phyloP scores from a whole-genome alignment of 2,329 filamentous ascomycete species.

The Alternaria hordeiaustralica region DNA sequence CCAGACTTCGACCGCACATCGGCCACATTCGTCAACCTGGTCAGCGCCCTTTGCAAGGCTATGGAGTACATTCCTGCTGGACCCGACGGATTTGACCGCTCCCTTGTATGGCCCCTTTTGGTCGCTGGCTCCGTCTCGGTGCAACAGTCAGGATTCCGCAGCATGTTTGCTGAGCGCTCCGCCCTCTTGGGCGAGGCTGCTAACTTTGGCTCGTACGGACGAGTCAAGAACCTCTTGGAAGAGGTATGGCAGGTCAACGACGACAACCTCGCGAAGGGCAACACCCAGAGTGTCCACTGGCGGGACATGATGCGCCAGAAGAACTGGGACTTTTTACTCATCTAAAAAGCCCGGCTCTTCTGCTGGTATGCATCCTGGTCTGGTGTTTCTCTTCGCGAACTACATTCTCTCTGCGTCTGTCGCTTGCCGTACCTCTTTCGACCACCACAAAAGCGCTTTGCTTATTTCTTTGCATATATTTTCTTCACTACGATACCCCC shows the following conservation, averaged over 20 bases:
- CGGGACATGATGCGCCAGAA: constrained; percentile 91
- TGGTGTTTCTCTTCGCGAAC: constrained; percentile 29
- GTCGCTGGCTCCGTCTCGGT: constrained; percentile 82
- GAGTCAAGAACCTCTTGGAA: constrained; percentile 76
- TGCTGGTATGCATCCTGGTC: constrained; percentile 49
- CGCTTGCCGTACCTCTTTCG: constrained; percentile 10
- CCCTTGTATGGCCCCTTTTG: constrained; percentile 90
- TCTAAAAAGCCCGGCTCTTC: constrained; percentile 58
- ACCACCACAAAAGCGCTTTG: constrained; percentile 30
- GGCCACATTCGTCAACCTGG: constrained; percentile 74
- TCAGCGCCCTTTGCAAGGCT: constrained; percentile 77
- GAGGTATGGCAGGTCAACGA: constrained; percentile 84
- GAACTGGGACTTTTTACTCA: constrained; percentile 90
- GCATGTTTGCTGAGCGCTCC: constrained; percentile 77
- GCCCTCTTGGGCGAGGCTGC: constrained; percentile 77
- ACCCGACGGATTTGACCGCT: constrained; percentile 83
- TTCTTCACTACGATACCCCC: constrained; percentile 46
- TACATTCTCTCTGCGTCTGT: constrained; percentile 30
- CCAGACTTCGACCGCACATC: constrained; percentile 83
- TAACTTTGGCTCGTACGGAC: constrained; percentile 83
- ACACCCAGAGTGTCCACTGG: constrained; percentile 81
- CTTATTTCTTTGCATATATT: constrained; percentile 49
- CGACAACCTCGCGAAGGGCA: constrained; percentile 59
- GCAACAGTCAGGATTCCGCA: constrained; percentile 75
- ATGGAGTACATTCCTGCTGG: constrained; percentile 85